Evolutionary conservation across 2,329 filamentous ascomycete species (phyloP), one percentile per base, ranked within the genome.

Genomic region (Penicillium rolfsii): DNA sequence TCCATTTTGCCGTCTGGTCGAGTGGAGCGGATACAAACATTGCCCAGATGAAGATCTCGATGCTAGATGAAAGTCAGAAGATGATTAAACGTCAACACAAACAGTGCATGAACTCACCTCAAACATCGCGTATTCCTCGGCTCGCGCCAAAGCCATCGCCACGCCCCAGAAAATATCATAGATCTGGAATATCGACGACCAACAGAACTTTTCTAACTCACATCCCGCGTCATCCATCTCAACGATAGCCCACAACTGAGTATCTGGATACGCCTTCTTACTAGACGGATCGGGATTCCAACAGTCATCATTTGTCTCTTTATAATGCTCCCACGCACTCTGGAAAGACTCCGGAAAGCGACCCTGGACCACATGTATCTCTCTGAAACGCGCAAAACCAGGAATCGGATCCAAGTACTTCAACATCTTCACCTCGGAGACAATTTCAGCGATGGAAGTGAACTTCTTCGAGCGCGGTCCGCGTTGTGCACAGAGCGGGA

Each of bases 141-240:
- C 87, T 60, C 86, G 84, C 16, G 84, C 86, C 9, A 89, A 74
- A 1, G 85, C 83, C 67, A 87, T 78, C 7, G 83, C 83, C n/a
- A 87, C 84, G 16, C 85, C 84, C 87, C 87, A 89, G 74, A 89
- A 89, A 1, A 89, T 81, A 69, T 89, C 87, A 77, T 85, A 88
- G 2, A 84, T 79, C 63, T 83, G 79, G 59, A 79, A 80, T 4
- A 77, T 73, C 0, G 78, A 79, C 1, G 73, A 74, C 72, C 76
- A 78, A 35, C 70, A 65, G 33, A 80, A 76, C 19, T 77, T 78
- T 48, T 84, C 83, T 38, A 87, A 76, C 66, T 88, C 85, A 22
- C 76, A 82, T 2, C 87, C 87, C 0, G 87, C 87, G 68, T 89
- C 84, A 67, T 86, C 83, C 87, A 89, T 89, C 66, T 89, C 87